A percentile compares a stretch with the other conserved stretches of the same genome.
Evolutionary conservation across 225 moss, liverwort and hornwort genomes (phyloP).

Genomic region (Pseudoscleropodium purum): DNA sequence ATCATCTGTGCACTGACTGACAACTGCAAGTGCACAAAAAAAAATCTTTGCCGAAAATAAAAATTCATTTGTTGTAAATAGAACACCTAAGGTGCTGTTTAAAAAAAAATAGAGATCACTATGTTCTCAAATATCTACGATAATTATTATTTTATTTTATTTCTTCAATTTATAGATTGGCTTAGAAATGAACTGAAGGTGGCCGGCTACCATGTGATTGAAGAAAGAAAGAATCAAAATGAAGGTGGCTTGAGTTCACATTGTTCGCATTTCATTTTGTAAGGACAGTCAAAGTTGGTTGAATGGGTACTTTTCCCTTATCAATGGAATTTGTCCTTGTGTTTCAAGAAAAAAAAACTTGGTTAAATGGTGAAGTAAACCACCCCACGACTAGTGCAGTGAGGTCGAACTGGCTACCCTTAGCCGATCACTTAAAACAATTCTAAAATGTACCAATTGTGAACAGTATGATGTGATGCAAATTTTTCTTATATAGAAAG

Average conservation of each 20-base stretch:
- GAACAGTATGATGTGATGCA: too few relatives aligned
- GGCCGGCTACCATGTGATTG: too few relatives aligned
- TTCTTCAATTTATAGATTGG: neutral
- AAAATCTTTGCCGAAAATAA: neutral
- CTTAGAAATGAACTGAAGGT: neutral
- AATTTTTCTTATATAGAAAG: too few relatives aligned
- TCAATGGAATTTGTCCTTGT: too few relatives aligned
- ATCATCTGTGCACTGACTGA: neutral
- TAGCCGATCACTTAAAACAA: too few relatives aligned
- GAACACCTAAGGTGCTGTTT: neutral
- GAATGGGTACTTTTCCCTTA: too few relatives aligned
- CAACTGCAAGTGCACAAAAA: neutral
- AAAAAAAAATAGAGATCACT: neutral
- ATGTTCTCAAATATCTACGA: neutral
- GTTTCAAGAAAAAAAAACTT: too few relatives aligned
- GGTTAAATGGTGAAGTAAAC: neutral
- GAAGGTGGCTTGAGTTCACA: neutral
- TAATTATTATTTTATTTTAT: neutral
- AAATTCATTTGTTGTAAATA: neutral
- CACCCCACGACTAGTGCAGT: too few relatives aligned
- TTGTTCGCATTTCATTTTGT: neutral
- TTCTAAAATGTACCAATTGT: too few relatives aligned
- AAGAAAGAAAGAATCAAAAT: too few relatives aligned
- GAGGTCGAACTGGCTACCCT: too few relatives aligned
- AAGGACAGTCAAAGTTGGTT: neutral